phyloP scores from a whole-genome alignment of 2,329 filamentous ascomycete genomes.

The Laburnicola sp. region DNA sequence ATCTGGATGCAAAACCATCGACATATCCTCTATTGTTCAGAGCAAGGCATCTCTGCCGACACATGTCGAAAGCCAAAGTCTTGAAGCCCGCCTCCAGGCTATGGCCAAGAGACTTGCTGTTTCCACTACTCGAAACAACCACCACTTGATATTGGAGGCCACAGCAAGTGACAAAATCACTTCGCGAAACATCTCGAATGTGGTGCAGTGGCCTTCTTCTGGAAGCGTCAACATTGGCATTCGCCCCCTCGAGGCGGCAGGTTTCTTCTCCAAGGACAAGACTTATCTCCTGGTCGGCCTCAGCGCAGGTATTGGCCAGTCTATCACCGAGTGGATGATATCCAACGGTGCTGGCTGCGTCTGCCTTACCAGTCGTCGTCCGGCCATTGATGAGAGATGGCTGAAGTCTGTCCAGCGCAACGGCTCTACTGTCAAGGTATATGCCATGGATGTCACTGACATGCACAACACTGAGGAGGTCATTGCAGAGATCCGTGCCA shows the following conservation, averaged over 20 bases:
- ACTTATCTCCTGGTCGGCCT: constrained; percentile 19
- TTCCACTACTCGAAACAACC: too few species aligned
- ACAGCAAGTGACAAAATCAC: constrained; percentile 1
- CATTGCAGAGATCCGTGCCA: too few species aligned
- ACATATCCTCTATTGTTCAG: too few species aligned
- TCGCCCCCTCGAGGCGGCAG: constrained; percentile 1
- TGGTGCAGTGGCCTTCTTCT: background rate
- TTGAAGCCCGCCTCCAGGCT: too few species aligned
- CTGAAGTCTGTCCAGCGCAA: constrained; percentile 5
- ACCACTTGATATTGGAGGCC: background rate
- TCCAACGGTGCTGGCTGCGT: constrained; percentile 19
- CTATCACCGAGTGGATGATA: constrained; percentile 22
- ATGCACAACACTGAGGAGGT: background rate
- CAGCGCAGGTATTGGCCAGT: constrained; percentile 16
- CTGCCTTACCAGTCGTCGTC: constrained; percentile 46
- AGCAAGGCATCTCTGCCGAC: too few species aligned
- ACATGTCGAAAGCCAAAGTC: too few species aligned
- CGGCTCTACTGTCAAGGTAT: constrained; percentile 10
- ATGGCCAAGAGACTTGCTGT: too few species aligned
- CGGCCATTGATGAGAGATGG: constrained; percentile 32
- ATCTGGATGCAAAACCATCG: too few species aligned
- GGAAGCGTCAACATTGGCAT: background rate
- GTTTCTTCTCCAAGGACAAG: constrained; percentile 4
- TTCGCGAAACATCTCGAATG: background rate
- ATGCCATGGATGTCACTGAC: background rate